Evolutionary conservation across 2,329 filamentous ascomycete species (phyloP).

Genomic region (Paecilomyces sp.): DNA sequence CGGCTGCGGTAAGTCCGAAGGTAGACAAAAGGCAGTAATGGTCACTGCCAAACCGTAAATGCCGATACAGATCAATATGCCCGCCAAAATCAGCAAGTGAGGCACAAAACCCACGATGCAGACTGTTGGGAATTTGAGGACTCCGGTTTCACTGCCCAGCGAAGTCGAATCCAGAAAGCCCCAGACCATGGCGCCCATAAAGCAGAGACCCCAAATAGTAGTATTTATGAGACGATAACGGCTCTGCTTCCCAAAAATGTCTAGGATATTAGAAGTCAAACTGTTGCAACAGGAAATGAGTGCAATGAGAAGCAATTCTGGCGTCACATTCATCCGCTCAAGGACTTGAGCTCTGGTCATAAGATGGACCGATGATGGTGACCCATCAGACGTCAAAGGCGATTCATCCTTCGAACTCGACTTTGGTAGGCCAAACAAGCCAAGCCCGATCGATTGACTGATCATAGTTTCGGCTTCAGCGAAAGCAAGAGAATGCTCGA

Average conservation of each 20-base stretch:
- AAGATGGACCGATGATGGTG: constrained; percentile 29
- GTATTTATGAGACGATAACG: constrained; percentile 79
- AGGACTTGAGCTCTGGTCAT: constrained; percentile 53
- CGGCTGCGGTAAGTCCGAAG: constrained; percentile 40
- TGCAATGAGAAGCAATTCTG: constrained; percentile 79
- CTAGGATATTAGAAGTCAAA: constrained; percentile 74
- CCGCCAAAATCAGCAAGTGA: constrained; percentile 76
- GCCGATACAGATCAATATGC: constrained; percentile 65
- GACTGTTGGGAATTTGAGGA: constrained; percentile 85
- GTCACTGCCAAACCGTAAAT: constrained; percentile 74
- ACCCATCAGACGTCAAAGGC: constrained; percentile 24
- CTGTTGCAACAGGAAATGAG: constrained; percentile 87
- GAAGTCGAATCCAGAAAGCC: constrained; percentile 52
- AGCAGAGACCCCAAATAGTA: constrained; percentile 81
- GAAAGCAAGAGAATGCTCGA: constrained; percentile 93
- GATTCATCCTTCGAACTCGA: constrained; percentile 38
- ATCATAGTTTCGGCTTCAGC: constrained; percentile 90
- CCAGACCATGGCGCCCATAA: constrained; percentile 78
- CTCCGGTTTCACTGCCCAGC: constrained; percentile 45
- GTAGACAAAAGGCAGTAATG: constrained; percentile 64
- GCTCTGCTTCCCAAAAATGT: constrained; percentile 71
- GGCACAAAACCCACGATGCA: constrained; percentile 94
- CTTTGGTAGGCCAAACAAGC: constrained; percentile 51
- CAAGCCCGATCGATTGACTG: constrained; percentile 68
- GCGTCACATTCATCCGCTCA: constrained; percentile 75